Percentiles rank a stretch among this genome's conserved stretches.
Evolutionary conservation across 129 eudicot species (phyloP).

Genomic region (Flaveria trinervia): DNA sequence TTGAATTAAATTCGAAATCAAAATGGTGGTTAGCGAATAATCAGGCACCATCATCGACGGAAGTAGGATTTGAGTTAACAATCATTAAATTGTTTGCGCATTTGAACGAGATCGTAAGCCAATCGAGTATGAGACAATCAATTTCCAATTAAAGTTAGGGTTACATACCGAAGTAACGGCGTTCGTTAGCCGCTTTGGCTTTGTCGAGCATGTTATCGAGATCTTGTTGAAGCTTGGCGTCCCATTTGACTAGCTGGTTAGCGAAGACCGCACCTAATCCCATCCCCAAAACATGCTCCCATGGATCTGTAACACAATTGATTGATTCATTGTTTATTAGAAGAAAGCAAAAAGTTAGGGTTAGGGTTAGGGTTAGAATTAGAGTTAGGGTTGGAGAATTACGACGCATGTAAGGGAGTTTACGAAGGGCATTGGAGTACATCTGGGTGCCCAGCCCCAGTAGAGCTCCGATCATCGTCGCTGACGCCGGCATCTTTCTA

Average conservation of each 20-base stretch:
- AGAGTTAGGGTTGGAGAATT: neutral
- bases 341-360: neutral
- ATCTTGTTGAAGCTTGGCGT: conserved; percentile 71
- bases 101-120: neutral
- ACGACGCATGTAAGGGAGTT: conserved; percentile 99
- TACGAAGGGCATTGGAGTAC: conserved; percentile 97
- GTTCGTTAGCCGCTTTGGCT: conserved; percentile 91
- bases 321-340: neutral
- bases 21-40: too few relatives aligned
- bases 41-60: too few relatives aligned
- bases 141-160: neutral
- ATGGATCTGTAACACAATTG: conserved; percentile 61
- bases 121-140: neutral
- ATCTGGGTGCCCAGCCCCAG: conserved; percentile 92
- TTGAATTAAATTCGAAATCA: neutral
- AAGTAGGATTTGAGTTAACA: too few relatives aligned
- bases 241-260: conserved; percentile 93
- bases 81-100: too few relatives aligned
- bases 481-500: conserved; percentile 71
- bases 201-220: conserved; percentile 86
- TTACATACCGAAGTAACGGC: conserved; percentile 80
- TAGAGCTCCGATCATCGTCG: conserved; percentile 89
- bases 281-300: conserved; percentile 96
- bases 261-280: conserved; percentile 83
- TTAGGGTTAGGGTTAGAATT: neutral